Evolutionary conservation across 2,329 filamentous ascomycete genomes (phyloP), one percentile per base, ranked within the genome.

Genomic region (Neofusicoccum umdonicola): DNA sequence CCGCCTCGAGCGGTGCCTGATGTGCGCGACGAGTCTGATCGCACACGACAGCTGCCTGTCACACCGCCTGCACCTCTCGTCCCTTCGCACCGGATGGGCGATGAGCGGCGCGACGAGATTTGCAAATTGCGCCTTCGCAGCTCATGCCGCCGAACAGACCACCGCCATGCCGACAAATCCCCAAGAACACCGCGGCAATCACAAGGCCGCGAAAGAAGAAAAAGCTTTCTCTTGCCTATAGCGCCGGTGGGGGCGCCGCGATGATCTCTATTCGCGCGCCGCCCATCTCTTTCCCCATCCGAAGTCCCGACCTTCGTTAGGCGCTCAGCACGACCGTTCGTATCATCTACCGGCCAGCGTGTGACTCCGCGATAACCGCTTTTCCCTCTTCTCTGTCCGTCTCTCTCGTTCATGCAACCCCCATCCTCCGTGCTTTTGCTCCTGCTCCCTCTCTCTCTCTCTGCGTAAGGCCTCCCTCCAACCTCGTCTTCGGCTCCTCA

Each of bases 231-330:
- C 47, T 60, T 60, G 27, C 31, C 56, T 60, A 60, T 60, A 47
- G 41, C 19, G 41, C 15, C 22, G 41, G 56, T 60, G 56, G 41
- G 31, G 56, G 17, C 56, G 27, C 3, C 7, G n/a, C 56, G 56
- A 60, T 60, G 56, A 60, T 60, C 56, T 45, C 56, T 60, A 60
- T 60, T 45, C 56, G 27, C 41, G 41, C 42, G 27, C 27, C 35
- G 56, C 22, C 2, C n/a, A 60, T 60, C 56, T 37, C 56, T 60
- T 47, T 22, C 56, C n/a, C 22, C 22, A 58, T 34, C 2, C 13
- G 27, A 5, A 4, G 39, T 42, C 19, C 11, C n/a, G 6, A 19
- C 6, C 4, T 44, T 31, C 9, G 47, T 27, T 12, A 31, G 45
- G 19, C 47, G 47, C 22, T 12, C 27, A 51, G 47, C n/a, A 51